Base-by-base conservation (phyloP, 2,329 filamentous ascomycete genomes). In the Paecilomyces dactylethromorphus region DNA sequence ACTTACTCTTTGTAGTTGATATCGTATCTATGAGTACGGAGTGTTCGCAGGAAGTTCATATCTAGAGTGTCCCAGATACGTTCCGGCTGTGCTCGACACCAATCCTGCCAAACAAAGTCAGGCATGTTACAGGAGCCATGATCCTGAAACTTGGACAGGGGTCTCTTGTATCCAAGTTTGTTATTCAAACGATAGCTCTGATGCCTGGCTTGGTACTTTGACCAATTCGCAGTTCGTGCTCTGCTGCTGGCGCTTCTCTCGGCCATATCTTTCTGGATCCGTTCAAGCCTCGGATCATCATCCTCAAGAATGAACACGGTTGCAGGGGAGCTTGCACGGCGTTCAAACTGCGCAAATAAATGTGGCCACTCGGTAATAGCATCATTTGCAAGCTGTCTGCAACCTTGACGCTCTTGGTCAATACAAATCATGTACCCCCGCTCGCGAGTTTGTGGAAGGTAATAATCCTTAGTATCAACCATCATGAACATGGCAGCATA, bases 381-480 rank as follows among this genome's bases (percentile, higher is more conserved):
- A 45, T 45, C 39, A 45, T 21, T n/a, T 45, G n/a, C 76, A 74
- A 22, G 39, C 56, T 68, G 33, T 64, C 54, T 24, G 58, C 59
- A 13, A 8, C 66, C 35, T 56, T 69, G 64, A 12, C 63, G 66
- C 4, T 59, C 39, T 35, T 63, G 72, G 58, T 83, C 76, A n/a
- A 87, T 67, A 13, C 81, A 83, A 31, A 88, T 66, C 62, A 87
- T 76, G 65, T 89, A 89, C 1, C 81, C 82, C 33, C 87, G 78
- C 49, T 76, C 72, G 1, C 87, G 78, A 0, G 87, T 91, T 57
- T 93, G 90, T 0, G 90, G 90, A 0, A 92, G 73, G 59, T 90
- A 90, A 64, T 82, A 91, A 2, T 88, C 73, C 67, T 91, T 91
- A 0, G 85, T 88, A 65, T 92, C 88, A 0, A 89, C 74, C 3